Conservation (phyloP, 352 stramenopile genomes). For the Phytophthora sansomeana region DNA sequence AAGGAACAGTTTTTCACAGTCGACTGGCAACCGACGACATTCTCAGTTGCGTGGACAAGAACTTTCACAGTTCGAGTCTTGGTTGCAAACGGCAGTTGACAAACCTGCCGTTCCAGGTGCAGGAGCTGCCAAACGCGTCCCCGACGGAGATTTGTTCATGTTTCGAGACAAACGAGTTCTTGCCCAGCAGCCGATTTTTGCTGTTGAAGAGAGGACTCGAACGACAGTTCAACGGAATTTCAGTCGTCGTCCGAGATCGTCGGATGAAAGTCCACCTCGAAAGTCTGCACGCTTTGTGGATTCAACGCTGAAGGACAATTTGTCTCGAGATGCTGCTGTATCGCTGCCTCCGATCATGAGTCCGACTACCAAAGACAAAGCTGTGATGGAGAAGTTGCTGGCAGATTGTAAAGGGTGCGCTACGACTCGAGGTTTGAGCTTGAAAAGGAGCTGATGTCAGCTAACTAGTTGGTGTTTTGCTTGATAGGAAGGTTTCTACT, state of each 20-base stretch:
- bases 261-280: constrained; percentile 21
- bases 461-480: constrained; percentile 21
- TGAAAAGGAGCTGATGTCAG: background rate
- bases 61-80: constrained; percentile 48
- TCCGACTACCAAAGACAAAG: constrained; percentile 42
- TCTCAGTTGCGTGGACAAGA: constrained; percentile 20
- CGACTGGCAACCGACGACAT: background rate
- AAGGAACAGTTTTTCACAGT: background rate
- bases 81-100: constrained; percentile 49
- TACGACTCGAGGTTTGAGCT: background rate
- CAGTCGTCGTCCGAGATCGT: constrained; percentile 32
- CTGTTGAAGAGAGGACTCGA: constrained; percentile 16
- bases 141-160: constrained; percentile 60
- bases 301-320: constrained; percentile 30
- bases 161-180: constrained; percentile 49
- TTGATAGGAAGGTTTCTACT: constrained; percentile 24
- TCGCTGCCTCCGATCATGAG: constrained; percentile 50
- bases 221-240: constrained; percentile 5
- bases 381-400: constrained; percentile 52
- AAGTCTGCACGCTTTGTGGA: constrained; percentile 24
- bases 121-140: constrained; percentile 50
- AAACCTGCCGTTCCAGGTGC: constrained; percentile 49
- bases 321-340: constrained; percentile 18
- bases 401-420: constrained; percentile 55
- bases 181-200: constrained; percentile 31